phyloP scores from a whole-genome alignment of 805 yeast species.

The Candida sithepensis region DNA sequence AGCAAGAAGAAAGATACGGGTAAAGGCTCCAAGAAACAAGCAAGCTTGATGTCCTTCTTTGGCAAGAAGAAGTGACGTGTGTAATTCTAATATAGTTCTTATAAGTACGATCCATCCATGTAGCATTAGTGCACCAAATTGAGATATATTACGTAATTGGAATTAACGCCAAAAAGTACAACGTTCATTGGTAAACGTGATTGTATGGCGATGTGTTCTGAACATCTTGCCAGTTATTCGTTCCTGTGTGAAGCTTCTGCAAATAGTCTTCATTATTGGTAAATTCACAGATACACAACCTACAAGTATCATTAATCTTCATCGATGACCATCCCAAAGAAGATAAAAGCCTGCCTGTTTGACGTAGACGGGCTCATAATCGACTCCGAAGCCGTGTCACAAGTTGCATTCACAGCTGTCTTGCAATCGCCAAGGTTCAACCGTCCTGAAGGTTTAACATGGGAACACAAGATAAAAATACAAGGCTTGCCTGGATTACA shows the following conservation, averaged over 20 bases:
- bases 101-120: no score
- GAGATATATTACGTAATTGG: no score
- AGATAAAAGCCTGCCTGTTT: conserved; percentile 29
- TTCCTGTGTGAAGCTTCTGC: no score
- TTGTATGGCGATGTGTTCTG: no score
- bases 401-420: conserved; percentile 67
- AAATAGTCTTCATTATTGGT: no score
- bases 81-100: not conserved
- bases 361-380: conserved; percentile 96
- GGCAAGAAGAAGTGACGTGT: conserved; percentile 21
- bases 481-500: conserved; percentile 91
- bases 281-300: no score
- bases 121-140: no score
- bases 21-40: conserved; percentile 19
- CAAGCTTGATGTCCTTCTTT: conserved; percentile 31
- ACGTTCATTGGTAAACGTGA: not conserved
- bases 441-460: conserved; percentile 62
- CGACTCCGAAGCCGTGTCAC: conserved; percentile 90
- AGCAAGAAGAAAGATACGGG: conserved; percentile 7
- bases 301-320: no score
- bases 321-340: conserved; percentile 9
- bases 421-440: conserved; percentile 53
- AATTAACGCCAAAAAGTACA: no score
- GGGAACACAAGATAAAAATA: conserved; percentile 83
- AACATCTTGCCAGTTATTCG: no score